Base-by-base conservation (phyloP, 371 early-diverging fungal species). In the Mucor circinelloides region DNA sequence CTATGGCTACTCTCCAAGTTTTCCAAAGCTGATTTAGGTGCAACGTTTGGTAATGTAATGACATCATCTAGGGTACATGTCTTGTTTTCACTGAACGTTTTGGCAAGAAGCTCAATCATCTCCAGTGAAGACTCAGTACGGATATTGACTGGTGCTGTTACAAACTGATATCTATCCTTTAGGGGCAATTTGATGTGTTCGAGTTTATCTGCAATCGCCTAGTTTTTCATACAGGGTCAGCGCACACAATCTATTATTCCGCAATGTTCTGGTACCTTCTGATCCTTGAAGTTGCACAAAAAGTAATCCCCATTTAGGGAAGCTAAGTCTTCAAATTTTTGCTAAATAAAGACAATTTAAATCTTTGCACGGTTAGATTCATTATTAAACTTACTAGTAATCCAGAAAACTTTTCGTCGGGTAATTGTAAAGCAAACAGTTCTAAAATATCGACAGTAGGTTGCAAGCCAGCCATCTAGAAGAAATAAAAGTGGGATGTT, bases 361-460 rank as follows among this genome's bases (percentile, higher is more conserved):
- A 52, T 34, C 9, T 6, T 0, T 46, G 46, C 17, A 23, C 3
- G 21, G 31, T 19, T 61, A 58, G 40, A 32, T 17, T 25, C 44
- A 70, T 3, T 36, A 52, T 10, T 5, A 28, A 36, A 64, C 74
- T 76, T 74, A 84, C 87, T 80, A 94, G 72, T 6, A 95, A 81
- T 28, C 80, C 72, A 2, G 89, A 81, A 64, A 93, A 90, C 1
- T 74, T 78, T 54, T 82, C 85, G 1, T 83, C 71, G 8, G 95
- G 93, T 71, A 94, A 83, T 68, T 90, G 89, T 44, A 84, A 72
- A 23, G 92, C 83, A 70, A 97, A 96, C 31, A 82, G 64, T 72
- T 95, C 94, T 21, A 96, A 75, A 76, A 91, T 90, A n/a, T 95
- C 94, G 2, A 90, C 63, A 5, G 87, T 85, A 1, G 97, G 95